A percentile compares a stretch with the other conserved stretches of the same genome.
Evolutionary conservation across 208 protist genomes (phyloP).

Genomic region (Acanthamoeba rhysodes): DNA sequence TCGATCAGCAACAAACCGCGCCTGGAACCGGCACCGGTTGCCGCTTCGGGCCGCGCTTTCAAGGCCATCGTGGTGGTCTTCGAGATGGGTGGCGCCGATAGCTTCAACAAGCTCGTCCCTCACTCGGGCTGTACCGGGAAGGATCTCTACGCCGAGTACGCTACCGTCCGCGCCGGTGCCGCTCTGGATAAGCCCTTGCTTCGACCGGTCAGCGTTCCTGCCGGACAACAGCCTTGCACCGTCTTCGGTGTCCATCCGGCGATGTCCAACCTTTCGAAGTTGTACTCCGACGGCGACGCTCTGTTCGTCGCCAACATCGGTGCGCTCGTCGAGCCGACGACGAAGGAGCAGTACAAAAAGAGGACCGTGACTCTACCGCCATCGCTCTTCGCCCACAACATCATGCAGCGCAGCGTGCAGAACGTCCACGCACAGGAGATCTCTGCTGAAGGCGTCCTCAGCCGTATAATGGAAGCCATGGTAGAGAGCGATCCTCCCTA

Average conservation of each 20-base stretch:
- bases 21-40: neutral
- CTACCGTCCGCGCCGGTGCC: slow-evolving; percentile 28
- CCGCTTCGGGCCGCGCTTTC: slow-evolving; percentile 17
- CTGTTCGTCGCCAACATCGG: slow-evolving; percentile 78
- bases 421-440: slow-evolving; percentile 45
- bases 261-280: neutral
- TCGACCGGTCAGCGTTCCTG: slow-evolving; percentile 11
- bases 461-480: slow-evolving; percentile 42
- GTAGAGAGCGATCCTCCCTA: neutral
- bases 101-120: slow-evolving; percentile 63
- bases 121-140: neutral
- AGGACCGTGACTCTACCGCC: neutral
- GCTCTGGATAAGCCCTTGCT: neutral
- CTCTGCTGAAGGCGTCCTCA: slow-evolving; percentile 16
- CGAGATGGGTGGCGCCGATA: slow-evolving; percentile 69
- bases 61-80: slow-evolving; percentile 74
- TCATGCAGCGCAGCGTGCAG: slow-evolving; percentile 43
- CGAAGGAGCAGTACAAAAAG: slow-evolving; percentile 54
- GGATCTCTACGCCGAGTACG: slow-evolving; percentile 70
- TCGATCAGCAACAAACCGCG: neutral
- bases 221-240: slow-evolving; percentile 66
- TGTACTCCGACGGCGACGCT: slow-evolving; percentile 76
- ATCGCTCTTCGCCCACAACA: slow-evolving; percentile 76
- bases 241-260: slow-evolving; percentile 63
- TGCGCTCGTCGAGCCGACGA: slow-evolving; percentile 68